phyloP scores from a whole-genome alignment of 495 filamentous ascomycete species.

The Podospora comata region DNA sequence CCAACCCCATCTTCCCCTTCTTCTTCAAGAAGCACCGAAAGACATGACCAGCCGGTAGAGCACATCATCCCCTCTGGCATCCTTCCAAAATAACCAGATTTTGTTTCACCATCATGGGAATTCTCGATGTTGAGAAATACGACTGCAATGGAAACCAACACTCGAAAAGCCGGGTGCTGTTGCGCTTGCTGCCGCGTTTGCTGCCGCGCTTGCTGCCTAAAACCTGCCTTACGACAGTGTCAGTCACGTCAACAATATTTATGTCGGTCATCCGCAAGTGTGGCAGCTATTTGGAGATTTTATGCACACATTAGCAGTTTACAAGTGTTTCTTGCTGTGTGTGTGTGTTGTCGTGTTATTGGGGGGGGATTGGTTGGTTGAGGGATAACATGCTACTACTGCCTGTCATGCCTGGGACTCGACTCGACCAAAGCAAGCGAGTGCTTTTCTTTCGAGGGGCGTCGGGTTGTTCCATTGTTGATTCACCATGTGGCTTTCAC shows the following conservation, averaged over 20 bases:
- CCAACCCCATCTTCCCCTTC: too few species aligned
- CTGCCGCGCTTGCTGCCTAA: background rate
- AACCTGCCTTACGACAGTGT: background rate
- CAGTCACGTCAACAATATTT: background rate
- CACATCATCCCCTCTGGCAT: too few species aligned
- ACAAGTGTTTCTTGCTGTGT: background rate
- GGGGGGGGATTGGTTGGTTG: background rate
- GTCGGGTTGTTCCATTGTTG: background rate
- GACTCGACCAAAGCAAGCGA: background rate
- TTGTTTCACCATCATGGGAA: too few species aligned
- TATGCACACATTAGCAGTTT: background rate
- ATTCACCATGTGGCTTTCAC: background rate
- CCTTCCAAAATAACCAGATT: too few species aligned
- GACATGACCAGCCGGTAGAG: too few species aligned
- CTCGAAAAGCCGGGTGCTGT: too few species aligned
- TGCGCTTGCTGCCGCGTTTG: too few species aligned
- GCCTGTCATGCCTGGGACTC: background rate
- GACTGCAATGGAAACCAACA: too few species aligned
- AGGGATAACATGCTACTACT: background rate
- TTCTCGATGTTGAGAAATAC: too few species aligned
- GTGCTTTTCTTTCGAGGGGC: background rate
- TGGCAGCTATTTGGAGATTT: background rate
- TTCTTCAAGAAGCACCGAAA: too few species aligned
- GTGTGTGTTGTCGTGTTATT: background rate
- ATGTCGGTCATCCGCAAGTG: background rate